Base-by-base conservation (phyloP, 2,329 filamentous ascomycete genomes). In the Diaporthe citriasiana region DNA sequence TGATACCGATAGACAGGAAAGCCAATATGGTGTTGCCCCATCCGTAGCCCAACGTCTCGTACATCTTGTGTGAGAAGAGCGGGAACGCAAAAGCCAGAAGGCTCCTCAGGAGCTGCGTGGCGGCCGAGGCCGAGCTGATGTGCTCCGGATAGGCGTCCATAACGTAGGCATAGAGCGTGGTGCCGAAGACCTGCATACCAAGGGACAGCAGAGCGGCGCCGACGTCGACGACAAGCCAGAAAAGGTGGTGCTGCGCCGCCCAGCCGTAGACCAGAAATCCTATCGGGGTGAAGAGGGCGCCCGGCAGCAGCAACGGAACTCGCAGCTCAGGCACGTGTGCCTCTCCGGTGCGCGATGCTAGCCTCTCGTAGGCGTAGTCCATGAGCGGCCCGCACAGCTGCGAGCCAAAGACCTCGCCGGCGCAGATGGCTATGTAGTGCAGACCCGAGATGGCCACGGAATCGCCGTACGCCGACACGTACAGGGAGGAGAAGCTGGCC, bases 371-470 rank as follows among this genome's bases (percentile, higher is more conserved):
- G 6, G 84, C 75, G 13, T 74, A 76, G 73, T 89, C 87, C 79
- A 87, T 85, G 0, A 86, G 38, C 0, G 80, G 79, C 0, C 84
- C 86, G 12, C 84, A 83, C 1, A 89, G 76, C 74, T 90, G 87
- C 0, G 86, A 84, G 10, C 87, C 90, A 0, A 88, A 79, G 72
- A 91, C 85, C 81, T 93, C 92, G 1, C 92, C 92, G 0, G 92
- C 53, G 0, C 89, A 90, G 27, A 90, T 86, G 13, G 91, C 89
- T 53, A 93, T 86, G 81, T 92, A 93, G 80, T 93, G 91, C 0
- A 93, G 80, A 0, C 89, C 89, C n/a, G 88, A 90, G 38, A 90
- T 89, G 70, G 89, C 88, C 13, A 87, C 83, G 0, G 86, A 86
- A 77, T 92, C 85, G 70, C 85, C 78, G 77, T 94, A 94, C 19